Evolutionary conservation across 2,329 filamentous ascomycete genomes (phyloP).

Genomic region (Microcera coccophila): DNA sequence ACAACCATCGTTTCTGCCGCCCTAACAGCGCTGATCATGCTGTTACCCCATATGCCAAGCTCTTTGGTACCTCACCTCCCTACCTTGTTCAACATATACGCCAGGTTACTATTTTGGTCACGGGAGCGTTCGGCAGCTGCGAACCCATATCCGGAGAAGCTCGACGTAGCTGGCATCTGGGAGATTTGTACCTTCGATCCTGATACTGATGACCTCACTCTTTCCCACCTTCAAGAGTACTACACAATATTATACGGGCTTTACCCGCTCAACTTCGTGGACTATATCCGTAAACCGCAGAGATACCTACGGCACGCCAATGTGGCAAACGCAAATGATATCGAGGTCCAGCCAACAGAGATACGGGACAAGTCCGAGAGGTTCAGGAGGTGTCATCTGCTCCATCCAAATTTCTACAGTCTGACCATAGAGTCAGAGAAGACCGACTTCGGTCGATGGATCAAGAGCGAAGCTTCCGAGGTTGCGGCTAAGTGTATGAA

Average conservation of each 20-base stretch:
- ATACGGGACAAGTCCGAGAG: constrained; percentile 72
- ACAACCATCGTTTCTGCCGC: constrained; percentile 73
- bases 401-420: constrained; percentile 82
- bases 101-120: constrained; percentile 76
- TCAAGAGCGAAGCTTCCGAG: constrained; percentile 74
- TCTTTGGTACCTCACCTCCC: constrained; percentile 66
- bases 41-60: constrained; percentile 74
- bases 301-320: constrained; percentile 72
- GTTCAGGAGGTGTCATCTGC: constrained; percentile 67
- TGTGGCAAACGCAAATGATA: constrained; percentile 64
- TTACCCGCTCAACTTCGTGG: constrained; percentile 82
- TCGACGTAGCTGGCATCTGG: constrained; percentile 48
- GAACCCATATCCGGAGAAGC: constrained; percentile 38
- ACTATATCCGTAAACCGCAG: constrained; percentile 78
- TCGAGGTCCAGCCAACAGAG: constrained; percentile 74
- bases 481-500: constrained; percentile 76
- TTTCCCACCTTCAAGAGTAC: constrained; percentile 68
- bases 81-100: constrained; percentile 77
- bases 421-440: constrained; percentile 77
- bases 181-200: constrained; percentile 59
- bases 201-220: constrained; percentile 57
- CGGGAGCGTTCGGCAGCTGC: constrained; percentile 43
- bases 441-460: constrained; percentile 70
- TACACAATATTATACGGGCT: constrained; percentile 80
- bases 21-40: constrained; percentile 73